A percentile compares a stretch with the other conserved stretches of the same genome.
These are phyloP conservation scores for Candolleomyces aberdarensis DNA, from an alignment of 768 basidiomycete species.

Conservation along the genomic window DNA sequence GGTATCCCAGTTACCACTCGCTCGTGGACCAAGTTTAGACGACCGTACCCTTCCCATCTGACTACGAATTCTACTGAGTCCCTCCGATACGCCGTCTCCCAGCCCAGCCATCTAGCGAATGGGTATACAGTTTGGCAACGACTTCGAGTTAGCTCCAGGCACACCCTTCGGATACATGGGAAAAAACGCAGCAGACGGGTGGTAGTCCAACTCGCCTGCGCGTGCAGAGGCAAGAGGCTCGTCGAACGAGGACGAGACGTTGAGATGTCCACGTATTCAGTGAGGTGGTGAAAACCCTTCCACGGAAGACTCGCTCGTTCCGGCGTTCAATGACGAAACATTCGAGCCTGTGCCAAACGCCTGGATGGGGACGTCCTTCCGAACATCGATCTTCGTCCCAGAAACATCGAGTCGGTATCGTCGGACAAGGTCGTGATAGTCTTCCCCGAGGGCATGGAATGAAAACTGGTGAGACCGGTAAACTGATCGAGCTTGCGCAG, in stretches of 20 bases:
- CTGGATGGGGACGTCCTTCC: slow-evolving; percentile 66
- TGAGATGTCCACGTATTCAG: slow-evolving; percentile 26
- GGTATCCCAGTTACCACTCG: slow-evolving; percentile 16
- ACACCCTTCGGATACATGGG: slow-evolving; percentile 83
- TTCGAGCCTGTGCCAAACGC: slow-evolving; percentile 34
- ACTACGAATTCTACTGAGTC: slow-evolving; percentile 55
- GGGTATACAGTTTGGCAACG: slow-evolving; percentile 43
- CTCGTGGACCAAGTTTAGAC: slow-evolving; percentile 30
- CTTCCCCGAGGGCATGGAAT: slow-evolving; percentile 71
- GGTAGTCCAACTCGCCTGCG: slow-evolving; percentile 51
- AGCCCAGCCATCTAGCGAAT: slow-evolving; percentile 45
- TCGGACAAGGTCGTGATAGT: slow-evolving; percentile 77
- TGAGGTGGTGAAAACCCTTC: slow-evolving; percentile 43
- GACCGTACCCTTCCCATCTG: slow-evolving; percentile 54
- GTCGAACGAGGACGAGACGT: slow-evolving; percentile 60
- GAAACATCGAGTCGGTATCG: slow-evolving; percentile 57
- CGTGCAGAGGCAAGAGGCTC: slow-evolving; percentile 78
- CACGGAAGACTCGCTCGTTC: slow-evolving; percentile 43
- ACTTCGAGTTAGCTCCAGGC: slow-evolving; percentile 33
- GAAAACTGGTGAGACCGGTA: slow-evolving; percentile 86
- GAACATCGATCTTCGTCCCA: slow-evolving; percentile 63
- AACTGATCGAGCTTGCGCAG: slow-evolving; percentile 66
- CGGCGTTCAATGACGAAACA: slow-evolving; percentile 16
- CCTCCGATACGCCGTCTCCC: slow-evolving; percentile 55
- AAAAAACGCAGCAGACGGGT: slow-evolving; percentile 40